Percentiles rank a stretch among this genome's conserved stretches.
Conservation (phyloP, 257 asterid species). For the Solanum lycopersicoides region DNA sequence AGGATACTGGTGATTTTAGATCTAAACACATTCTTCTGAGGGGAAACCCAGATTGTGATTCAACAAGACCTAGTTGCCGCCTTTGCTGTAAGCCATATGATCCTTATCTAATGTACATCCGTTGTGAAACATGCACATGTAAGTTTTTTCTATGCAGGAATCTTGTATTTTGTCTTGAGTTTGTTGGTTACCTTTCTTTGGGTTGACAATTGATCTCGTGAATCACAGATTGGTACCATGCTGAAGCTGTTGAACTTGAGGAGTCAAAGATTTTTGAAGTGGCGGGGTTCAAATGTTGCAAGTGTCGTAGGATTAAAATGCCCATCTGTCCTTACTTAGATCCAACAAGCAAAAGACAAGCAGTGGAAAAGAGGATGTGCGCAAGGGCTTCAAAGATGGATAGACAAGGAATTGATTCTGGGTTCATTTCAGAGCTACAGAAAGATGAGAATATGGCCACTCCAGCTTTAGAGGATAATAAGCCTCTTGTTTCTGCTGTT, state of each 20-base stretch:
- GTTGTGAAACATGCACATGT: constrained; percentile 59
- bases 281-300: constrained; percentile 73
- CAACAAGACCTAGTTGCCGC: constrained; percentile 32
- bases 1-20: constrained; percentile 48
- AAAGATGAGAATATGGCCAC: constrained; percentile 9
- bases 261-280: constrained; percentile 44
- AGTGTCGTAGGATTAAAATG: constrained; percentile 59
- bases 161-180: background rate
- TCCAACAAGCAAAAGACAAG: constrained; percentile 16
- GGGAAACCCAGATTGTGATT: constrained; percentile 20
- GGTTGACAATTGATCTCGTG: background rate
- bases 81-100: constrained; percentile 53
- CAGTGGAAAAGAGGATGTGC: constrained; percentile 21
- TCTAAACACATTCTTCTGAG: constrained; percentile 42
- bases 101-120: constrained; percentile 54
- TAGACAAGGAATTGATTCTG: constrained; percentile 8
- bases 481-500: constrained; percentile 19
- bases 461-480: constrained; percentile 10
- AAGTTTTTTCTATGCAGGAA: constrained; percentile 15
- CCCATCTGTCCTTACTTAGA: constrained; percentile 56
- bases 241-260: constrained; percentile 57
- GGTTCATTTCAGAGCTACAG: background rate
- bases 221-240: constrained; percentile 74
- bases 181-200: background rate
- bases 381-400: constrained; percentile 24